Base-by-base conservation (phyloP, 768 basidiomycete species). In the Mycena vulgaris region DNA sequence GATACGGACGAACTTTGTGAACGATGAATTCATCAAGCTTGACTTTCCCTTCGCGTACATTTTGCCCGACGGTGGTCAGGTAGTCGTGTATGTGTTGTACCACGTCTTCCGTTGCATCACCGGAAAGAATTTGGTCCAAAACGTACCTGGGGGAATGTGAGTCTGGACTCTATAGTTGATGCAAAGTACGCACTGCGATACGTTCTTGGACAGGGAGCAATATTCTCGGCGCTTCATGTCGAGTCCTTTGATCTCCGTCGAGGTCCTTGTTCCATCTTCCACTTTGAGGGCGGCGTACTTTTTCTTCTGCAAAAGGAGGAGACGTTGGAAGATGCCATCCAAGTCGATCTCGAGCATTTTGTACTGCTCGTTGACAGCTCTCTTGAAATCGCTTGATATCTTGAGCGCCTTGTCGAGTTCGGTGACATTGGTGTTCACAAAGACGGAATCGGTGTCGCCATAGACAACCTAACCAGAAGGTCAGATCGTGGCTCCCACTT, bases 171-270 rank as follows among this genome's bases (percentile, higher is more conserved):
- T 13, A 19, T 35, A 11, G 11, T 6, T 3, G 16, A 28, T 31
- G 37, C 4, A 55, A 37, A 33, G 51, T 33, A 85, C 96, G 73
- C 74, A 98, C 96, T 94, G 93, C 0, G 97, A 98, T 35, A 96
- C 92, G 45, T 89, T 90, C 83, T 99, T 99, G 2, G 97, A 98
- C 61, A 99, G 81, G 0, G 88, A 88, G 71, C 93, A 97, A 80
- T 95, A 99, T 79, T 99, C 98, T 86, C 98, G 86, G 51, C 98
- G 91, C 81, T 99, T 99, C 98, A 99, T 99, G 82, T 99, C 98
- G 27, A 99, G 84, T 80, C 98, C 98, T 77, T 99, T 99, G 80
- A 99, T 85, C 77, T 99, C 98, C 2, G 89, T 94, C 17, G 89
- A 90, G 0, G 94, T 93, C 65, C 89, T 87, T 0, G 88, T 87